Base-by-base conservation (phyloP, 2,329 filamentous ascomycete genomes). In the Bretziella fagacearum region DNA sequence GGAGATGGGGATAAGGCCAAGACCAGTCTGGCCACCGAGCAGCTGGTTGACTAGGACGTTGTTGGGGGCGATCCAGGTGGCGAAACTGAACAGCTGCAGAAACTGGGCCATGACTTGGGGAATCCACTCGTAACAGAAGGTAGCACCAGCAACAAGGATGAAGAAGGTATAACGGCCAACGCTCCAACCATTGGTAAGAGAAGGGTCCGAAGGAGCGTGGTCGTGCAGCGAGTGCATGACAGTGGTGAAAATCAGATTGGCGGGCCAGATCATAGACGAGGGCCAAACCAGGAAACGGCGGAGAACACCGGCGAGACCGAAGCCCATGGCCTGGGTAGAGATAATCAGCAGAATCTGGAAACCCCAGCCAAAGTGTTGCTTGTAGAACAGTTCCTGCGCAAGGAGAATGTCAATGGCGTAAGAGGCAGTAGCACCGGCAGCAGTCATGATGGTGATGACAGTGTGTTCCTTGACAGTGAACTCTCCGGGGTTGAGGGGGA, bases 121-220 rank as follows among this genome's bases (percentile, higher is more conserved):
- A 29, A 74, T 64, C 62, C 67, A 74, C 54, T 74, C 74, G 59
- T 70, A 70, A 30, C 67, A 56, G 50, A 68, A 68, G 20, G 70
- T 67, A 15, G 60, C 68, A 22, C 60, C 56, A 53, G 72, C 71
- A 29, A 77, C 64, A 53, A 70, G 69, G 47, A 78, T 56, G 61
- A 81, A 81, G 58, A 73, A 73, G 52, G 66, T 68, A 58, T 78
- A 80, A 44, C 76, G 70, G n/a, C 73, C 69, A 42, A 81, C 68
- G 27, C 56, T 66, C 78, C 79, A 82, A 36, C 78, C 77, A 54
- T 65, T 69, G 20, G 66, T 66, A 46, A 67, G 68, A 40, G 63
- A 56, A 1, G 71, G 68, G 53, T 73, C 64, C 4, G 65, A 65
- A 11, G 57, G 59, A 3, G 63, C 61, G 54, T 67, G 64, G 49